Evolutionary conservation across 2,329 filamentous ascomycete species (phyloP).

Genomic region (Botryotinia calthae): DNA sequence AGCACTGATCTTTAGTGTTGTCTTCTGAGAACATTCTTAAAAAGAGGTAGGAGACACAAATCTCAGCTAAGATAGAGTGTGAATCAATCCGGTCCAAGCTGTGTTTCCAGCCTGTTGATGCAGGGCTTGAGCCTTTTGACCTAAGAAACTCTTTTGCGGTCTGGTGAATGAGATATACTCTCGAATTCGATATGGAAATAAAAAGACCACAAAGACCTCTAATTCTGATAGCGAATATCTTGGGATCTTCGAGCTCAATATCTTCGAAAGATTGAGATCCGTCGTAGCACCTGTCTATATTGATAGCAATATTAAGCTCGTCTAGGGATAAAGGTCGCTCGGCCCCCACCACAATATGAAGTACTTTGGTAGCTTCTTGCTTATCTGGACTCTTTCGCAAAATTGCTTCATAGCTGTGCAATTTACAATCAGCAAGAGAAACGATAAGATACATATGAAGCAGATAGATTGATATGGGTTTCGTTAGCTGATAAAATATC

Average conservation of each 20-base stretch:
- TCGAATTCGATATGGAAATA: slow-evolving; percentile 8
- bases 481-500: too few species aligned
- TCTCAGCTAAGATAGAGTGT: neutral
- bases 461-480: neutral
- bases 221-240: neutral
- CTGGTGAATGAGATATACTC: slow-evolving; percentile 20
- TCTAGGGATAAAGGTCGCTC: neutral
- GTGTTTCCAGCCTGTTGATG: neutral
- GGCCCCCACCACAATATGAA: slow-evolving; percentile 3
- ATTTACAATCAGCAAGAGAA: neutral
- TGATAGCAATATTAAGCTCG: slow-evolving; percentile 13
- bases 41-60: slow-evolving; percentile 12
- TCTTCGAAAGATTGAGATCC: slow-evolving; percentile 13
- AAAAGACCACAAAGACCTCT: slow-evolving; percentile 17
- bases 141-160: slow-evolving; percentile 18
- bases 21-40: neutral
- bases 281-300: neutral
- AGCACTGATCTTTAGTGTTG: neutral
- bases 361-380: neutral
- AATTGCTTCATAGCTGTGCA: neutral
- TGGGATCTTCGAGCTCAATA: slow-evolving; percentile 4
- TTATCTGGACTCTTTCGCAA: neutral
- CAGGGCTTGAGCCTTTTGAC: neutral
- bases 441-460: neutral
- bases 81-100: neutral